phyloP scores from a whole-genome alignment of 2,329 filamentous ascomycete genomes.

The Didymella segeticola region DNA sequence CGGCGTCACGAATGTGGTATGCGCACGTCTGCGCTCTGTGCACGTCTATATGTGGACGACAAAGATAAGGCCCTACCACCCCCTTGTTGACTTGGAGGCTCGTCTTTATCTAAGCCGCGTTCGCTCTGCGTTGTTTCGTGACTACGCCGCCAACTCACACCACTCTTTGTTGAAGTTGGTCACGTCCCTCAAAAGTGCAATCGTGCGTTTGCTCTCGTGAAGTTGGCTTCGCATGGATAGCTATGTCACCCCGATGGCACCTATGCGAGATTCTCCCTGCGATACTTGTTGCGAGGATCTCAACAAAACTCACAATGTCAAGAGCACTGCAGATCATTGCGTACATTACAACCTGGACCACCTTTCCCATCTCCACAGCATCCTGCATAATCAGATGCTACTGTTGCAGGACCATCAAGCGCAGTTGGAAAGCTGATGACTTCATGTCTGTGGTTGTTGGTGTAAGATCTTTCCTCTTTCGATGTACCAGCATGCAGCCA shows the following conservation, averaged over 20 bases:
- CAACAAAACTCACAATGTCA: not conserved
- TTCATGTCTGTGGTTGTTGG: constrained; percentile 10
- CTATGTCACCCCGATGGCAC: not conserved
- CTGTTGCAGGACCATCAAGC: constrained; percentile 5
- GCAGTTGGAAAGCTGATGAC: constrained; percentile 11
- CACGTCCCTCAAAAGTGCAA: not conserved
- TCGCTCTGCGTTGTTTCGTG: not conserved
- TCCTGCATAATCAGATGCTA: constrained; percentile 7
- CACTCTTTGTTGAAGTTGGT: not conserved
- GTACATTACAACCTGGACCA: constrained; percentile 9
- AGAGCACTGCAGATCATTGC: constrained; percentile 1
- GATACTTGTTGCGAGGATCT: not conserved
- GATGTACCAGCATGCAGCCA: too few species aligned
- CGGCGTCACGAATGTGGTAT: not conserved
- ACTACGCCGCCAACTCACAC: not conserved
- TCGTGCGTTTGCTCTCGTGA: not conserved
- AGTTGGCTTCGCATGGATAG: not conserved
- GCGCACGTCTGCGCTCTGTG: not conserved
- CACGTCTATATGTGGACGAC: not conserved
- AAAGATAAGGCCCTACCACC: not conserved
- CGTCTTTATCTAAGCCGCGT: not conserved
- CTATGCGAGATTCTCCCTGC: not conserved
- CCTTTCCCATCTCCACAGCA: not conserved
- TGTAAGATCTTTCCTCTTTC: not conserved
- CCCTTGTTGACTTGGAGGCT: too few species aligned